phyloP scores from a whole-genome alignment of 1,284 basidiomycete species.

The Mycena sp. region DNA sequence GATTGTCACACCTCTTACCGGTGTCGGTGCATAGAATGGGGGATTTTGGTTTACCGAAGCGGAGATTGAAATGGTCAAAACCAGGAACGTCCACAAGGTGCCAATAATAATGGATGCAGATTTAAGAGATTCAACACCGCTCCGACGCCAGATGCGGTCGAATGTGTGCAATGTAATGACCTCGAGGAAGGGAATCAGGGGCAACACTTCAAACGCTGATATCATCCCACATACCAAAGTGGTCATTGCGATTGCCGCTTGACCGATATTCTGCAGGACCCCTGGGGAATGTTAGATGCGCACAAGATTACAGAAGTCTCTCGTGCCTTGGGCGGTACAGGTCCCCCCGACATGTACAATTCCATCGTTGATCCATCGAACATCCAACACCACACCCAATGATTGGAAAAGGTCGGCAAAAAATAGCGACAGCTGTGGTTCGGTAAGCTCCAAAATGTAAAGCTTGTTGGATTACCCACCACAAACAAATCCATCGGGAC shows the following conservation, averaged over 20 bases:
- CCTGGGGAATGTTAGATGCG: background rate
- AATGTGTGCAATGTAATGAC: slow-evolving; percentile 15
- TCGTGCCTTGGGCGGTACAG: slow-evolving; percentile 9
- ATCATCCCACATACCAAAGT: background rate
- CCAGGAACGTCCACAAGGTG: slow-evolving; percentile 5
- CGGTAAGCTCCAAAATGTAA: background rate
- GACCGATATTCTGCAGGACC: slow-evolving; percentile 7
- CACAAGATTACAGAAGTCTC: background rate
- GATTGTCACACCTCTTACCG: background rate
- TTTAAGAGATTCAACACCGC: background rate
- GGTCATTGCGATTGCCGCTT: slow-evolving; percentile 4
- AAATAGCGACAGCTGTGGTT: slow-evolving; percentile 9
- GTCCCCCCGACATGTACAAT: background rate
- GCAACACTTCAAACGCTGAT: background rate
- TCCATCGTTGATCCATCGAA: slow-evolving; percentile 11
- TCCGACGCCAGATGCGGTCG: slow-evolving; percentile 6
- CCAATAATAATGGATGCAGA: background rate
- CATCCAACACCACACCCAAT: slow-evolving; percentile 11
- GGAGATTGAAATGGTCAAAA: slow-evolving; percentile 6
- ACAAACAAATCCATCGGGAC: slow-evolving; percentile 11
- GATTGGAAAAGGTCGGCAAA: slow-evolving; percentile 11
- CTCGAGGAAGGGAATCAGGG: background rate
- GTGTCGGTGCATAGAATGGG: slow-evolving; percentile 16
- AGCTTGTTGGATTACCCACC: background rate
- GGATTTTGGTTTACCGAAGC: background rate